These are phyloP conservation scores for Russula ochroleuca DNA, from an alignment of 768 basidiomycete species.

Conservation along the genomic window DNA sequence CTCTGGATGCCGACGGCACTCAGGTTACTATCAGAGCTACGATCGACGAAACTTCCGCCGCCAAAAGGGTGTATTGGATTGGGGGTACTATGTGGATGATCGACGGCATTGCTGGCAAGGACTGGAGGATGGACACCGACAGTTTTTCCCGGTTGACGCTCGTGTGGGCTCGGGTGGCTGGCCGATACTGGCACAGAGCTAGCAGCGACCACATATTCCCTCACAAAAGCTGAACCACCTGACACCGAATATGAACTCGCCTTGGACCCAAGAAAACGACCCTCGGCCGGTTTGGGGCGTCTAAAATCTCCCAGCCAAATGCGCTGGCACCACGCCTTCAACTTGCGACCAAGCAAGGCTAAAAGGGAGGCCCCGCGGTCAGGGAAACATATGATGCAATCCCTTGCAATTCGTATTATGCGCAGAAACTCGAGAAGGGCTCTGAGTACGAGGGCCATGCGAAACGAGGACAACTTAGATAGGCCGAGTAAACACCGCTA, in stretches of 20 bases:
- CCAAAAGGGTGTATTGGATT: no score
- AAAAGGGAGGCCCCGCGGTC: not conserved
- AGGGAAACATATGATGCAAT: not conserved
- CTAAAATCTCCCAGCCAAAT: not conserved
- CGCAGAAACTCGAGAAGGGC: slow-evolving; percentile 2
- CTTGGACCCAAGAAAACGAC: not conserved
- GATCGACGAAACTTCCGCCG: no score
- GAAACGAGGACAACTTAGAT: not conserved
- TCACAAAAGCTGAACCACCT: not conserved
- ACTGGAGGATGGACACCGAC: no score
- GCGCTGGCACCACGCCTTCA: not conserved
- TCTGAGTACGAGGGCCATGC: slow-evolving; percentile 10
- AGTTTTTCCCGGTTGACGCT: no score
- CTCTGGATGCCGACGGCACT: not conserved
- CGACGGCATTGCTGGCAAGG: no score
- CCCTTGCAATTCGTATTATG: slow-evolving; percentile 1
- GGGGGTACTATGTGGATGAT: no score
- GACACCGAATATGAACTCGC: not conserved
- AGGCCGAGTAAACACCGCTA: not conserved
- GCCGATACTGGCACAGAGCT: slow-evolving; percentile 10
- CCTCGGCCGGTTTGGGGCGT: not conserved
- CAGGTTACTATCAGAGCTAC: no score
- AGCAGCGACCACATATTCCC: slow-evolving; percentile 5
- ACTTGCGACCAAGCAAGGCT: slow-evolving; percentile 8
- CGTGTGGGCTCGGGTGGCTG: no score